A percentile compares a stretch with the other conserved stretches of the same genome.
Evolutionary conservation across 495 filamentous ascomycete genomes (phyloP).

Genomic region (Daldinia concentrica): DNA sequence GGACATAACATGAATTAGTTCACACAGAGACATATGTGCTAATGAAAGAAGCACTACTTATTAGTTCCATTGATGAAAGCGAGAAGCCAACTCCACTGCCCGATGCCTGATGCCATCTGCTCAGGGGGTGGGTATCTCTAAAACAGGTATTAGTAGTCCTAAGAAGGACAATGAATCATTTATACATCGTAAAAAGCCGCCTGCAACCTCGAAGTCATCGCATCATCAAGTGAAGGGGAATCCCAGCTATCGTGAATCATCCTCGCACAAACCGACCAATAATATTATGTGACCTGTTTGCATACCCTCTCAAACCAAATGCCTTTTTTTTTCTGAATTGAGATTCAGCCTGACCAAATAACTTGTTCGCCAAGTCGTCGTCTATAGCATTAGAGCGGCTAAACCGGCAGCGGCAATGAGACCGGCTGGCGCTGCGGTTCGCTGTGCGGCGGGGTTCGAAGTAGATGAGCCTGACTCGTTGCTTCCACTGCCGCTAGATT

Average conservation of each 20-base stretch:
- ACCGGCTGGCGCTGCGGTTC: constrained; percentile 47
- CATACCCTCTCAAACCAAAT: constrained; percentile 35
- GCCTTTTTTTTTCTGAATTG: constrained; percentile 9
- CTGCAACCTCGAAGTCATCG: constrained; percentile 35
- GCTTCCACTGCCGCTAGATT: constrained; percentile 5
- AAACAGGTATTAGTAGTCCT: constrained; percentile 46
- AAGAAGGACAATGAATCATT: constrained; percentile 42
- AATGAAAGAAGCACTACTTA: constrained; percentile 40
- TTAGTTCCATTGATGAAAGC: constrained; percentile 42
- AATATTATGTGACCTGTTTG: constrained; percentile 41
- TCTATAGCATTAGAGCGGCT: constrained; percentile 43
- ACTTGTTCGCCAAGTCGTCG: not conserved
- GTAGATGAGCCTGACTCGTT: constrained; percentile 32
- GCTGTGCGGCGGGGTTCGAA: constrained; percentile 38
- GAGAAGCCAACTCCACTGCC: constrained; percentile 45
- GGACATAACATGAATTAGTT: not conserved
- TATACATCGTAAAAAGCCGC: constrained; percentile 47
- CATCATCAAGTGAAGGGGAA: constrained; percentile 39
- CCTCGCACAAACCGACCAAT: constrained; percentile 39
- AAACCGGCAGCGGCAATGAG: constrained; percentile 45
- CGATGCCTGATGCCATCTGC: constrained; percentile 43
- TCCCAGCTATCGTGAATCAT: constrained; percentile 34
- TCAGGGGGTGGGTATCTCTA: constrained; percentile 47
- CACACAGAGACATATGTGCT: not conserved
- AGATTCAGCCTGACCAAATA: constrained; percentile 17